Percentiles rank a stretch among this genome's conserved stretches.
Conservation (phyloP, 2,329 filamentous ascomycete species). For the Albophoma yamanashiensis region DNA sequence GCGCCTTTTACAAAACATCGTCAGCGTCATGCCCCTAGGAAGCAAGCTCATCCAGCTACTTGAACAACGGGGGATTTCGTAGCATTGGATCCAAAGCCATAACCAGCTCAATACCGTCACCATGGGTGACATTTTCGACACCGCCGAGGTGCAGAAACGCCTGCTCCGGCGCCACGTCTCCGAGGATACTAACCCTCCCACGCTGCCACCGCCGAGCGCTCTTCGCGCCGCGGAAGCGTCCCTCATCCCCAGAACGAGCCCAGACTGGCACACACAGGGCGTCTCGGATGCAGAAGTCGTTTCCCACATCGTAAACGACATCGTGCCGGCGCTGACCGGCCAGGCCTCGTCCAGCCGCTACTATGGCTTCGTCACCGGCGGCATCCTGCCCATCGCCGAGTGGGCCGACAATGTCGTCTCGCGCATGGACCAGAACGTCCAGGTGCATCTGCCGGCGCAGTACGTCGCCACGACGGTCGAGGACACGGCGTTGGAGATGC, state of each 20-base stretch:
- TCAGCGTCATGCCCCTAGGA: background rate
- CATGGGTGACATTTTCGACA: background rate
- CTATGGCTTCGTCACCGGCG: constrained; percentile 85
- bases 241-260: constrained; percentile 19
- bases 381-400: constrained; percentile 65
- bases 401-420: constrained; percentile 79
- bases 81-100: background rate
- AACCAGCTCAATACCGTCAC: background rate
- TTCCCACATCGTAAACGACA: constrained; percentile 31
- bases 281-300: constrained; percentile 16
- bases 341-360: constrained; percentile 58
- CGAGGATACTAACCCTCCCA: constrained; percentile 14
- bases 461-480: constrained; percentile 70
- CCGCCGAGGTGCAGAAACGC: constrained; percentile 3
- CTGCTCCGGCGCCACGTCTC: constrained; percentile 10
- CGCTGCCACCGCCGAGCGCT: constrained; percentile 25
- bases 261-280: constrained; percentile 18
- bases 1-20: background rate
- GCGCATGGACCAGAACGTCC: constrained; percentile 71
- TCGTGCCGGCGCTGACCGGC: constrained; percentile 53
- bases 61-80: background rate
- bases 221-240: constrained; percentile 27
- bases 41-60: background rate
- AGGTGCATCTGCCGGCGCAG: constrained; percentile 70
- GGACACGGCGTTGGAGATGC: constrained; percentile 56